Percentiles rank a stretch among this genome's conserved stretches.
Conservation (phyloP, 1,284 basidiomycete species). For the Trichosporon ovoides region DNA sequence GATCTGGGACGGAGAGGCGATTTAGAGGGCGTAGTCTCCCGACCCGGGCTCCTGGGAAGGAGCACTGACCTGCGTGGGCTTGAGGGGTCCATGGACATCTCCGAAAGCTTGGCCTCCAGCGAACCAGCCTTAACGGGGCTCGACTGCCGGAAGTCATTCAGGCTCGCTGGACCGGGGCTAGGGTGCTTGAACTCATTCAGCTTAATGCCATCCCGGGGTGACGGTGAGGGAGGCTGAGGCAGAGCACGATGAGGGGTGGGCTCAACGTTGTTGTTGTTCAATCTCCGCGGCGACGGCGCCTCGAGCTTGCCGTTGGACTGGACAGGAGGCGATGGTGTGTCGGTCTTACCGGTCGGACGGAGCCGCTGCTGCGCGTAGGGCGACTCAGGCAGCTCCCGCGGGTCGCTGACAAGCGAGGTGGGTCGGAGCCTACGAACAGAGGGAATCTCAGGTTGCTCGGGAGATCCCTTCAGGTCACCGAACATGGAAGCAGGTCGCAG, state of each 20-base stretch:
- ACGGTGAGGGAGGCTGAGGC: not conserved
- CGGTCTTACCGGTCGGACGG: not conserved
- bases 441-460: not conserved
- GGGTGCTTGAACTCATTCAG: not conserved
- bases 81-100: not conserved
- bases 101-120: not conserved
- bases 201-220: not conserved
- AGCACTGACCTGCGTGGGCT: not conserved
- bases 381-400: not conserved
- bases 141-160: not conserved
- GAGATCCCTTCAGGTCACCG: not conserved
- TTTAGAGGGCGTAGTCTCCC: not conserved
- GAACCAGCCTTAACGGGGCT: not conserved
- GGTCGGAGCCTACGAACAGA: not conserved
- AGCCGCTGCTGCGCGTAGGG: not conserved
- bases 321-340: not conserved
- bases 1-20: not conserved
- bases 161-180: not conserved
- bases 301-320: slow-evolving; percentile 6
- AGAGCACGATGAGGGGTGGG: not conserved
- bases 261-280: slow-evolving; percentile 8
- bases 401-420: not conserved
- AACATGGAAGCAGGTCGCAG: not conserved
- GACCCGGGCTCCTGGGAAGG: not conserved
- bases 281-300: slow-evolving; percentile 11